A percentile compares a stretch with the other conserved stretches of the same genome.
phyloP scores from a whole-genome alignment of 305 asterid genomes.

The Solanum hybrid region DNA sequence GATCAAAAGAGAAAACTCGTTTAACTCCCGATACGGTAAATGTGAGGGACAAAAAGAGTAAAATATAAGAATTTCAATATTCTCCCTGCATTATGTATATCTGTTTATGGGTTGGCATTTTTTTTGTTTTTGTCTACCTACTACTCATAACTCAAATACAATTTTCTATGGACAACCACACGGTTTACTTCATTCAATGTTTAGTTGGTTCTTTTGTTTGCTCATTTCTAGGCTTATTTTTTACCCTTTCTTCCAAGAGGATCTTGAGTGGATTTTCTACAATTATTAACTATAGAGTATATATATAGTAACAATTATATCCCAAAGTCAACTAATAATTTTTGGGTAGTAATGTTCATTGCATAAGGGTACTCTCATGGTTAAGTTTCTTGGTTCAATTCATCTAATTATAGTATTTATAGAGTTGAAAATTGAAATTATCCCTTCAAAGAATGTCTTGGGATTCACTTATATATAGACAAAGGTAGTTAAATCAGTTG shows the following conservation, averaged over 20 bases:
- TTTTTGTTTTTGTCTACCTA: background rate
- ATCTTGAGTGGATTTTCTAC: background rate
- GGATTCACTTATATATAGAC: slow-evolving; percentile 4
- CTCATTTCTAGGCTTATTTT: slow-evolving; percentile 1
- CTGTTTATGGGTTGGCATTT: background rate
- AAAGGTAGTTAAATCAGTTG: background rate
- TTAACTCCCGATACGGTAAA: background rate
- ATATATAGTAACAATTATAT: background rate
- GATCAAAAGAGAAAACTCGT: background rate
- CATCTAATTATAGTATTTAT: slow-evolving; percentile 1
- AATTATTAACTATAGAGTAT: background rate
- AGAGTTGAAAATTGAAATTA: background rate
- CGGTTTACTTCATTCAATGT: background rate
- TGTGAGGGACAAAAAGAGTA: background rate
- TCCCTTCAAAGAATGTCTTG: background rate
- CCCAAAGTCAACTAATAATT: slow-evolving; percentile 16
- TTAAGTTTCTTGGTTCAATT: slow-evolving; percentile 2
- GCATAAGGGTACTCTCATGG: slow-evolving; percentile 7
- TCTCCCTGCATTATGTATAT: background rate
- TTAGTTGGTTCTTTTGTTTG: background rate
- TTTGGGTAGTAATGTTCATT: slow-evolving; percentile 8
- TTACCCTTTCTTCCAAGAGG: background rate
- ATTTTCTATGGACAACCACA: background rate
- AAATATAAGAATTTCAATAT: background rate
- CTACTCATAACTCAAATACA: background rate